Conservation (phyloP, 2,329 filamentous ascomycete species). For the Raffaelea albimanens region DNA sequence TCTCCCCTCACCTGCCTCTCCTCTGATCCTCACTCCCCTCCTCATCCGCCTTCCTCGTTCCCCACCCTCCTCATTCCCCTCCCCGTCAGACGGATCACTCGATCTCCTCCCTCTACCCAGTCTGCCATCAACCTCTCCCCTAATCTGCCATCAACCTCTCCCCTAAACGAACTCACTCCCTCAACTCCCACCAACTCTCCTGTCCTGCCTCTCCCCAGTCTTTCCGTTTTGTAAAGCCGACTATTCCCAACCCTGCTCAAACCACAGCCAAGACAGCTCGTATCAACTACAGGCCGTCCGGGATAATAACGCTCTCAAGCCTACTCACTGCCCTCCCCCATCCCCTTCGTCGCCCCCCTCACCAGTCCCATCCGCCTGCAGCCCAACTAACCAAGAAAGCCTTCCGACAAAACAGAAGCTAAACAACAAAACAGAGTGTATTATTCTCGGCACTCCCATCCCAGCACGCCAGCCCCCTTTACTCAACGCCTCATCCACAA, state of each 20-base stretch:
- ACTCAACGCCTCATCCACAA: constrained; percentile 11
- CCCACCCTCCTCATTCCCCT: too few relatives aligned
- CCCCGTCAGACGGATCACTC: too few relatives aligned
- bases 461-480: constrained; percentile 9
- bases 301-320: constrained; percentile 8
- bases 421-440: background rate
- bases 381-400: too few relatives aligned
- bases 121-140: background rate
- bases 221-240: constrained; percentile 6
- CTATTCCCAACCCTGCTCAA: too few relatives aligned
- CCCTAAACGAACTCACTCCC: background rate
- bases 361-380: too few relatives aligned
- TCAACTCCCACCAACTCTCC: background rate
- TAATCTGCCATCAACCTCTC: background rate
- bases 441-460: background rate
- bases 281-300: constrained; percentile 5
- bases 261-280: too few relatives aligned
- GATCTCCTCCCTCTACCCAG: background rate
- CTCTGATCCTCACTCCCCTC: constrained; percentile 6
- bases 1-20: constrained; percentile 21
- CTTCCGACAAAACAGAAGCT: constrained; percentile 6
- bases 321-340: background rate
- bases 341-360: background rate
- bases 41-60: background rate
- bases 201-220: constrained; percentile 2